Evolutionary conservation across 179 eudicot genomes (phyloP), one percentile per base, ranked within the genome.

Genomic region (Corrigiola litoralis): DNA sequence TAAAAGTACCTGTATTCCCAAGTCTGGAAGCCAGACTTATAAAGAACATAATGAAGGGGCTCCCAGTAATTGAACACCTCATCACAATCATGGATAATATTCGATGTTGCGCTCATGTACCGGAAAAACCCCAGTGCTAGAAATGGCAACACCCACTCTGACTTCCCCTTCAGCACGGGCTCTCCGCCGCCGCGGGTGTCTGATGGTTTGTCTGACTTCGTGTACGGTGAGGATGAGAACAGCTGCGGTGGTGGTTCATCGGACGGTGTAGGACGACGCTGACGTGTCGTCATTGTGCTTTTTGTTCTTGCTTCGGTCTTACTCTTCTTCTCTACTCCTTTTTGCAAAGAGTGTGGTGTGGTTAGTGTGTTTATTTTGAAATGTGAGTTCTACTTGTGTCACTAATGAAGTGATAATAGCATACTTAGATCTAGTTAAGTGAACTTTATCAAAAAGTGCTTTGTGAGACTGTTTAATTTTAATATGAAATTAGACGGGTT

Each of bases 51-150:
- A 63, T 94, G 99, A 45, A 94, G 91, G 59, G 99, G 99, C 80
- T 94, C 97, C 99, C 99, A 94, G 49, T 94, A 94, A 83, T 94
- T 94, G 75, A 94, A 94, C 18, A 88, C 97, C 76, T 94, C 99
- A 24, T 94, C 99, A 67, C 99, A 94, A 66, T 94, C 99, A 62
- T 94, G 99, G n/a, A 94, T 80, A 52, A 94, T 90, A 54, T 94
- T 94, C 5, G 99, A 81, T 1, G 90, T 80, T 9, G 97, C 97
- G 67, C 99, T 94, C 88, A 86, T 83, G 79, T 90, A 85, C 7
- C 97, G 65, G 20, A 94, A 81, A 64, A 90, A 42, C 3, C 87
- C 90, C 65, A 94, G 75, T 27, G 88, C 76, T 5, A 94, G 4
- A 41, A 90, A 16, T 12, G 97, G 91, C 63, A 90, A 24, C 14